These are phyloP conservation scores for Lactifluus volemus DNA, from an alignment of 768 basidiomycete genomes.

Conservation along the genomic window DNA sequence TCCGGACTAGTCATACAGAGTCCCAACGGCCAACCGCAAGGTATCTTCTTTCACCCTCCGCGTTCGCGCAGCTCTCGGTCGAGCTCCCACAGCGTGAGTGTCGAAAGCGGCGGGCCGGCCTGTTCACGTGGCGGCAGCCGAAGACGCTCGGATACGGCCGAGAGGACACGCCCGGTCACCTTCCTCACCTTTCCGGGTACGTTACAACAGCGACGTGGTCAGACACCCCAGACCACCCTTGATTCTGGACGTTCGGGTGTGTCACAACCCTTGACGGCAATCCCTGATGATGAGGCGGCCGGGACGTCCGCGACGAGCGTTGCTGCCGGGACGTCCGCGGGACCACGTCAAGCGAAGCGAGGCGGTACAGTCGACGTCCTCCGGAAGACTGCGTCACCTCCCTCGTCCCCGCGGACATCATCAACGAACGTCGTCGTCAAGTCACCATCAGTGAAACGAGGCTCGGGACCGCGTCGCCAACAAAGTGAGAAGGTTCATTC, in stretches of 20 bases:
- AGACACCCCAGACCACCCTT: background rate
- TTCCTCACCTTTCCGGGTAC: slow-evolving; percentile 3
- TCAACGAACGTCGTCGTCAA: slow-evolving; percentile 16
- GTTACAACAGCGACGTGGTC: slow-evolving; percentile 1
- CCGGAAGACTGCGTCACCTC: slow-evolving; percentile 30
- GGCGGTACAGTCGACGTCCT: slow-evolving; percentile 22
- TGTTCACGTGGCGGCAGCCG: slow-evolving; percentile 9
- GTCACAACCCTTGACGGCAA: background rate
- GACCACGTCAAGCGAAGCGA: slow-evolving; percentile 22
- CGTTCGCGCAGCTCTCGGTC: slow-evolving; percentile 20
- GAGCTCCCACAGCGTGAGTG: slow-evolving; percentile 6
- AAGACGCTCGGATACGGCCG: slow-evolving; percentile 12
- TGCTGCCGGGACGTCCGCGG: background rate
- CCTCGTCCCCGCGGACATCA: slow-evolving; percentile 27
- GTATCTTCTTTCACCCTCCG: slow-evolving; percentile 87
- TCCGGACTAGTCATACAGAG: slow-evolving; percentile 86
- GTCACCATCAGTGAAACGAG: slow-evolving; percentile 24
- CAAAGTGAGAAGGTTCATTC: slow-evolving; percentile 26
- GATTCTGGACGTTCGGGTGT: background rate
- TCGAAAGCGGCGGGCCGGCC: background rate
- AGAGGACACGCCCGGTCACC: slow-evolving; percentile 7
- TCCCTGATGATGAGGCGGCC: slow-evolving; percentile 1
- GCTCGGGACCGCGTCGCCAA: slow-evolving; percentile 26
- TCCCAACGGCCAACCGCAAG: slow-evolving; percentile 89
- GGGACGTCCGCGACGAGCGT: background rate